Percentiles rank a stretch among this genome's conserved stretches.
These are phyloP conservation scores for Saraca asoca DNA, from an alignment of 331 rosid species.

Conservation along the genomic window DNA sequence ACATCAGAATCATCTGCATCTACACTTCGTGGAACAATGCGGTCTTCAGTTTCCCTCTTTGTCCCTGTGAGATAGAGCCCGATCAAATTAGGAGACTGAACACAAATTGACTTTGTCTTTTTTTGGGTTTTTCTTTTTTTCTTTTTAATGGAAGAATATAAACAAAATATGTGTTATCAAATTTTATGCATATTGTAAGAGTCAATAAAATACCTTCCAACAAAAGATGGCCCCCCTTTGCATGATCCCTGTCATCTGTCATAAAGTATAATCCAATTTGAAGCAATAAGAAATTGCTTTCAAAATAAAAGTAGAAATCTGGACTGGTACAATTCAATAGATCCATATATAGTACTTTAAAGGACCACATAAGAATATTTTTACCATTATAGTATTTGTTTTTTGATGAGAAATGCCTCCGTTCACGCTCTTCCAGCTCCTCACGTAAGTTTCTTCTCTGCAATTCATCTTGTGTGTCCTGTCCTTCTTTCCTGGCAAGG, in stretches of 20 bases:
- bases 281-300: background rate
- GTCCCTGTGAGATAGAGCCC: conserved; percentile 38
- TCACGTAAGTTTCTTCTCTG: conserved; percentile 57
- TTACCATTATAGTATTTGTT: conserved; percentile 51
- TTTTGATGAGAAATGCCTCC: conserved; percentile 63
- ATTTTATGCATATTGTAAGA: background rate
- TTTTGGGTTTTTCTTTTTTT: too few relatives aligned
- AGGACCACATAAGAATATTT: background rate
- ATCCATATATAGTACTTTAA: background rate
- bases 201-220: conserved; percentile 46
- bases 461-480: conserved; percentile 62
- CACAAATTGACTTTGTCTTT: background rate
- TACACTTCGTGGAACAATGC: conserved; percentile 54
- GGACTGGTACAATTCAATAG: background rate
- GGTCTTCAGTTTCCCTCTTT: conserved; percentile 56
- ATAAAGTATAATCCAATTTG: conserved; percentile 25
- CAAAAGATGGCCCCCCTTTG: conserved; percentile 53
- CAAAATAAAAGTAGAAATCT: background rate
- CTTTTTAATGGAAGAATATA: background rate
- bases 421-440: conserved; percentile 62
- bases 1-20: conserved; percentile 71
- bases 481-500: conserved; percentile 51
- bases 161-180: background rate
- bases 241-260: conserved; percentile 61
- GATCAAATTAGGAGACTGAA: background rate